Evolutionary conservation across 768 basidiomycete genomes (phyloP).

Genomic region (Lactifluus hygrophoroides): DNA sequence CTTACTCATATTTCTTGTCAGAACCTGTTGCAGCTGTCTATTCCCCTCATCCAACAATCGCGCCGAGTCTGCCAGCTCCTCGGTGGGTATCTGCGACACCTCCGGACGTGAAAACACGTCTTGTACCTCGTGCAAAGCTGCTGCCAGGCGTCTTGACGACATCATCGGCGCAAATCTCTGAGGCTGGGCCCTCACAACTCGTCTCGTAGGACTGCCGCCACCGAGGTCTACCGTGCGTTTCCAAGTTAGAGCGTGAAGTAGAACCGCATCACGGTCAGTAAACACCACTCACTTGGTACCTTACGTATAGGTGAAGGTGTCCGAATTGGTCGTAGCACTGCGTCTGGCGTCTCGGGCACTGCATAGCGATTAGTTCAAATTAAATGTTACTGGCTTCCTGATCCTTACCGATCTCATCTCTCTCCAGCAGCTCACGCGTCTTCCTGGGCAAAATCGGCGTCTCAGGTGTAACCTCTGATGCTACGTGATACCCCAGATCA

Average conservation of each 20-base stretch:
- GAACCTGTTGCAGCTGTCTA: neutral
- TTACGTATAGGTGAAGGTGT: neutral
- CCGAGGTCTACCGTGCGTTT: neutral
- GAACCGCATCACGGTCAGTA: neutral
- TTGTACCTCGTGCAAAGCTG: neutral
- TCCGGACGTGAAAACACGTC: neutral
- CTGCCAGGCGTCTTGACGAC: neutral
- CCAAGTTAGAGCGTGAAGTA: neutral
- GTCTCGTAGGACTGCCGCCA: neutral
- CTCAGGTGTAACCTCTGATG: neutral
- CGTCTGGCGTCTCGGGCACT: constrained; percentile 16
- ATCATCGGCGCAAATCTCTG: neutral
- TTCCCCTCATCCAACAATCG: neutral
- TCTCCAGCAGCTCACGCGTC: neutral
- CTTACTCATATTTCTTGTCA: neutral
- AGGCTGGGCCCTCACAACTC: neutral
- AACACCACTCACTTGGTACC: neutral
- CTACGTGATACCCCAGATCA: neutral
- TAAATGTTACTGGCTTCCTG: neutral
- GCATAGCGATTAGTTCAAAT: neutral
- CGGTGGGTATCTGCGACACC: neutral
- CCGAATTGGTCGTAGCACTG: neutral
- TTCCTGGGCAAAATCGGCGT: constrained; percentile 1
- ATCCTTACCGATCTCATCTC: constrained; percentile 9
- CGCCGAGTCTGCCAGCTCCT: neutral